Conservation (phyloP, 371 early-diverging fungal species). For the Umbelopsis sp. region DNA sequence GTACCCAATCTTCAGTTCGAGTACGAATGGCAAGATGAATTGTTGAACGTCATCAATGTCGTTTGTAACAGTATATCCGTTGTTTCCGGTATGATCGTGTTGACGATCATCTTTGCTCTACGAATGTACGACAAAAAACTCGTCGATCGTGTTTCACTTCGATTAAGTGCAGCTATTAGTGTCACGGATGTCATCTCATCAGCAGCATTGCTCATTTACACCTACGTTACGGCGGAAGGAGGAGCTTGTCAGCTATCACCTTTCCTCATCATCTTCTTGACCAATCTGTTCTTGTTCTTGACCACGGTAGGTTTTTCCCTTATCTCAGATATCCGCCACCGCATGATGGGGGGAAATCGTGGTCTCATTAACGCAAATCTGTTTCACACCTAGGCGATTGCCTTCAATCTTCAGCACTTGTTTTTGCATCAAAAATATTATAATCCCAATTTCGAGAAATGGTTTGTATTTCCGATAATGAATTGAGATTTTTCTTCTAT, state of each 20-base stretch:
- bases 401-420: slow-evolving; percentile 34
- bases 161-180: slow-evolving; percentile 29
- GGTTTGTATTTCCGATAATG: slow-evolving; percentile 18
- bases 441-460: slow-evolving; percentile 32
- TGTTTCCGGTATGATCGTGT: slow-evolving; percentile 24
- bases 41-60: slow-evolving; percentile 24
- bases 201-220: slow-evolving; percentile 23
- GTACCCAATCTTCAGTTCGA: slow-evolving; percentile 24
- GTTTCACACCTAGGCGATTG: slow-evolving; percentile 24
- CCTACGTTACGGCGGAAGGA: slow-evolving; percentile 1
- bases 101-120: slow-evolving; percentile 26
- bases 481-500: neutral
- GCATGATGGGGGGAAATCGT: neutral
- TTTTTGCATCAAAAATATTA: slow-evolving; percentile 27
- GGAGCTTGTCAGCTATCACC: slow-evolving; percentile 21
- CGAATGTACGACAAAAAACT: slow-evolving; percentile 28
- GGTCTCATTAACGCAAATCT: neutral
- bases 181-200: slow-evolving; percentile 27
- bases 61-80: slow-evolving; percentile 24
- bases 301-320: slow-evolving; percentile 18
- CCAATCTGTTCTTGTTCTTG: slow-evolving; percentile 29
- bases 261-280: slow-evolving; percentile 30
- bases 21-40: slow-evolving; percentile 18
- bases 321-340: neutral
- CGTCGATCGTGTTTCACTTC: slow-evolving; percentile 32